Percentiles rank a stretch among this genome's conserved stretches.
Evolutionary conservation across 108 stramenopile species (phyloP).

Genomic region (Tribonema minus): DNA sequence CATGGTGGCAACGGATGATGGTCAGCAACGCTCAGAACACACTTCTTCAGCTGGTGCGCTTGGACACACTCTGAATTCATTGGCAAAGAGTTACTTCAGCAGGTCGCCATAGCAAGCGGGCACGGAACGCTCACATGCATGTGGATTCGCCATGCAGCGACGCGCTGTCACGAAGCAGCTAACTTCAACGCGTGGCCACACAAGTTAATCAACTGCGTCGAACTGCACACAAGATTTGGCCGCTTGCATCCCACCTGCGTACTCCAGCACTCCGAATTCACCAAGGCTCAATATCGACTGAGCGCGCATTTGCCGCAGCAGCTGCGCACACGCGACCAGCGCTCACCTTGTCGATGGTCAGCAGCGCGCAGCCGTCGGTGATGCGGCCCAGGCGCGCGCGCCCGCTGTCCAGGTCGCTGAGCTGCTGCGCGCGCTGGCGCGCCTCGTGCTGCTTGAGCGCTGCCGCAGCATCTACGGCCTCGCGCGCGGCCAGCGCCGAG

Average conservation of each 20-base stretch:
- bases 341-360: background rate
- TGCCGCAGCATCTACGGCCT: background rate
- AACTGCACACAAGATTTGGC: background rate
- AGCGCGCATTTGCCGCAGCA: too few relatives aligned
- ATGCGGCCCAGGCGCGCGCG: background rate
- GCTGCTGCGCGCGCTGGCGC: constrained; percentile 4
- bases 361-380: background rate
- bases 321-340: too few relatives aligned
- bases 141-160: background rate
- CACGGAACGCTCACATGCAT: background rate
- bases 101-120: background rate
- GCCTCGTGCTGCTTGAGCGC: constrained; percentile 7
- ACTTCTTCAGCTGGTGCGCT: too few relatives aligned
- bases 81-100: too few relatives aligned
- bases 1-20: background rate
- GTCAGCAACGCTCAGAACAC: background rate
- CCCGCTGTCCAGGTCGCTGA: background rate
- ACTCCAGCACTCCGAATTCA: too few relatives aligned
- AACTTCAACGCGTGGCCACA: too few relatives aligned
- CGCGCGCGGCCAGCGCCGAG: background rate
- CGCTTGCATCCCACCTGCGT: too few relatives aligned
- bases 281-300: too few relatives aligned
- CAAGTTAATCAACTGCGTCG: too few relatives aligned
- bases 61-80: too few relatives aligned
- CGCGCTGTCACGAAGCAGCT: background rate